These are phyloP conservation scores for Viridothelium virens DNA, from an alignment of 495 filamentous ascomycete species.

Conservation along the genomic window DNA sequence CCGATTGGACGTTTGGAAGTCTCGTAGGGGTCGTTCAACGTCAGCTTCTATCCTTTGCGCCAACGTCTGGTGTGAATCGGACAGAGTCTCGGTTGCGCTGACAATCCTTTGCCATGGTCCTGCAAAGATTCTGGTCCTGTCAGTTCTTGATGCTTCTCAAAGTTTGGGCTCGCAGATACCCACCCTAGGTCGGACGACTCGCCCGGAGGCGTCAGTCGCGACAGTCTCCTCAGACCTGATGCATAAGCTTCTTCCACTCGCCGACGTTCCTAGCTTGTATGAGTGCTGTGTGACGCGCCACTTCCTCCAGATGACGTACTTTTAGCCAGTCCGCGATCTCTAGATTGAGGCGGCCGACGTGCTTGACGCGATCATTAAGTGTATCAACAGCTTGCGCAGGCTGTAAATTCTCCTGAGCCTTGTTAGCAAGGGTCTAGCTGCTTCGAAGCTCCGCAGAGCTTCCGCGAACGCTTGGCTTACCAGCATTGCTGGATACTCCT, in stretches of 20 bases:
- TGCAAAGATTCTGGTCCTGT: conserved; percentile 66
- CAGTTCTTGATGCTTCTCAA: conserved; percentile 2
- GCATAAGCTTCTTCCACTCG: conserved; percentile 88
- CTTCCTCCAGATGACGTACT: conserved; percentile 46
- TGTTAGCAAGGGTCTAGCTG: conserved; percentile 6
- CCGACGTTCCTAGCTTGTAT: conserved; percentile 66
- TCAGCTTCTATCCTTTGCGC: conserved; percentile 82
- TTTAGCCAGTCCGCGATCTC: conserved; percentile 97
- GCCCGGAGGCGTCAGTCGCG: conserved; percentile 50
- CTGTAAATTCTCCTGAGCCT: conserved; percentile 63
- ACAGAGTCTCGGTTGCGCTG: conserved; percentile 66
- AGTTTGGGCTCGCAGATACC: conserved; percentile 28
- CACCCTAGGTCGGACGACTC: conserved; percentile 79
- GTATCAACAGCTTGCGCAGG: conserved; percentile 77
- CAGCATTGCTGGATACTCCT: conserved; percentile 93
- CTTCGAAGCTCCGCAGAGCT: conserved; percentile 17
- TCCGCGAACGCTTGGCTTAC: conserved; percentile 46
- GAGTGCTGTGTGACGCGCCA: not conserved
- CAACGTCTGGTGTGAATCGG: conserved; percentile 74
- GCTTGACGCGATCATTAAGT: conserved; percentile 78
- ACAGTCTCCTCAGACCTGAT: conserved; percentile 71
- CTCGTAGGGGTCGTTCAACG: conserved; percentile 76
- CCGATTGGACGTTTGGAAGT: conserved; percentile 59
- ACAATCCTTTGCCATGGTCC: conserved; percentile 89
- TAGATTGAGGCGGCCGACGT: conserved; percentile 76